Evolutionary conservation across 805 yeast genomes (phyloP).

Genomic region (Saccharomycopsis babjevae): DNA sequence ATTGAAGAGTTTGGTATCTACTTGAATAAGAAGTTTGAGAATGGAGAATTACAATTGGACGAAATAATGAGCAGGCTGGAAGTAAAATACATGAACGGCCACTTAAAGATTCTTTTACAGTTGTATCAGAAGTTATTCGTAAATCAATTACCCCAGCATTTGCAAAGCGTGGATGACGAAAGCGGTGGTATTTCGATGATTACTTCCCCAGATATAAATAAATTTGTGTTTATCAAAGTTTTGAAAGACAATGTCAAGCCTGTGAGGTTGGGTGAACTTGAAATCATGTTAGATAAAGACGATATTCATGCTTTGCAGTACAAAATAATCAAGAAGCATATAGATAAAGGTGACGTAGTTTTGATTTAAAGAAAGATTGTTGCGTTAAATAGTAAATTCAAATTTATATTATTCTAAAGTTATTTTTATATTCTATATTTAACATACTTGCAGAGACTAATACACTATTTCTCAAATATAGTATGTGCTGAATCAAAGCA

Average conservation of each 20-base stretch:
- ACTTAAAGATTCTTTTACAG: slow-evolving; percentile 51
- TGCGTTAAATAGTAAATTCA: not conserved
- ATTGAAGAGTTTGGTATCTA: slow-evolving; percentile 60
- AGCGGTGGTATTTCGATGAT: slow-evolving; percentile 66
- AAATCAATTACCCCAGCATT: slow-evolving; percentile 50
- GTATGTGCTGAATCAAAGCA: no score
- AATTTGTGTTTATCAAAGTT: slow-evolving; percentile 57
- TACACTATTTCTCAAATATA: no score
- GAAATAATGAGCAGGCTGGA: slow-evolving; percentile 50
- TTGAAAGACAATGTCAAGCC: slow-evolving; percentile 8
- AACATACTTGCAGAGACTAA: no score
- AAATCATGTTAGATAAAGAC: slow-evolving; percentile 15
- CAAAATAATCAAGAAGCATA: slow-evolving; percentile 13
- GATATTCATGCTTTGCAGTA: slow-evolving; percentile 18
- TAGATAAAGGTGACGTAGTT: slow-evolving; percentile 14
- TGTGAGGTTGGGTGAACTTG: slow-evolving; percentile 16
- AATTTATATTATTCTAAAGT: no score
- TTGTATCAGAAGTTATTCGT: slow-evolving; percentile 63
- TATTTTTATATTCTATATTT: no score
- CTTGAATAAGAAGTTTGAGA: slow-evolving; percentile 32
- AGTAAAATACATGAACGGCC: slow-evolving; percentile 53
- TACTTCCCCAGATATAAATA: slow-evolving; percentile 62
- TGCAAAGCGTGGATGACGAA: slow-evolving; percentile 69
- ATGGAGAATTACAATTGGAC: slow-evolving; percentile 25
- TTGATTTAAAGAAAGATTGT: slow-evolving; percentile 2